These are phyloP conservation scores for Pneumocystis carinii DNA, from an alignment of 1,139 yeast genomes.

Conservation along the genomic window DNA sequence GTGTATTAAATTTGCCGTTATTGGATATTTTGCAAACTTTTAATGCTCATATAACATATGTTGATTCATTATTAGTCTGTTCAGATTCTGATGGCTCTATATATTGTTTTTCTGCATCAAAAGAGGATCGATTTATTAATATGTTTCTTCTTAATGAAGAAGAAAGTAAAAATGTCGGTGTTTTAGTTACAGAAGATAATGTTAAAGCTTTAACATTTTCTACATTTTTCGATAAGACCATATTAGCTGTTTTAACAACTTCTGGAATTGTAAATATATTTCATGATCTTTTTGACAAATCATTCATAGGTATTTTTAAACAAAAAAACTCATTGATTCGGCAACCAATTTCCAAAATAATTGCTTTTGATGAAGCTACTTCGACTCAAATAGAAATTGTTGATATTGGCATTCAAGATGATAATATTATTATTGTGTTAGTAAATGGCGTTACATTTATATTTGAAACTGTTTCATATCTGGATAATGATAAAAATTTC, in stretches of 20 bases:
- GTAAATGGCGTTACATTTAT: conserved; percentile 40
- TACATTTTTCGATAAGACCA: conserved; percentile 25
- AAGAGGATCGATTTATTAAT: conserved; percentile 65
- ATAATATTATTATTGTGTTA: conserved; percentile 45
- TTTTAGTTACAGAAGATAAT: conserved; percentile 54
- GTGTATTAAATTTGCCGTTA: conserved; percentile 28
- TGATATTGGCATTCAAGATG: conserved; percentile 29
- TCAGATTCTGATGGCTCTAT: conserved; percentile 6
- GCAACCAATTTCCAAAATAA: conserved; percentile 30
- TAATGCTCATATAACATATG: conserved; percentile 63
- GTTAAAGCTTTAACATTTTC: conserved; percentile 31
- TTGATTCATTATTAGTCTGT: conserved; percentile 30
- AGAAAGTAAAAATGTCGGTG: conserved; percentile 26
- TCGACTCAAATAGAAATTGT: conserved; percentile 29
- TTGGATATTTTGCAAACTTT: conserved; percentile 29
- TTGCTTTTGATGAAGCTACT: conserved; percentile 34
- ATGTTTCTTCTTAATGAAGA: conserved; percentile 37
- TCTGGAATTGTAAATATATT: conserved; percentile 52
- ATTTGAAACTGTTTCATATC: conserved; percentile 37
- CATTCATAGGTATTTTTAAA: neutral
- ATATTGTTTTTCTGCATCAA: conserved; percentile 49
- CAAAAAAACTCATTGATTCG: conserved; percentile 26
- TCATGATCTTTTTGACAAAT: conserved; percentile 34
- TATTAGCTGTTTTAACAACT: conserved; percentile 47
- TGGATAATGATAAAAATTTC: conserved; percentile 32